These are phyloP conservation scores for Botrytis tulipae DNA, from an alignment of 2,329 filamentous ascomycete species.

Conservation along the genomic window DNA sequence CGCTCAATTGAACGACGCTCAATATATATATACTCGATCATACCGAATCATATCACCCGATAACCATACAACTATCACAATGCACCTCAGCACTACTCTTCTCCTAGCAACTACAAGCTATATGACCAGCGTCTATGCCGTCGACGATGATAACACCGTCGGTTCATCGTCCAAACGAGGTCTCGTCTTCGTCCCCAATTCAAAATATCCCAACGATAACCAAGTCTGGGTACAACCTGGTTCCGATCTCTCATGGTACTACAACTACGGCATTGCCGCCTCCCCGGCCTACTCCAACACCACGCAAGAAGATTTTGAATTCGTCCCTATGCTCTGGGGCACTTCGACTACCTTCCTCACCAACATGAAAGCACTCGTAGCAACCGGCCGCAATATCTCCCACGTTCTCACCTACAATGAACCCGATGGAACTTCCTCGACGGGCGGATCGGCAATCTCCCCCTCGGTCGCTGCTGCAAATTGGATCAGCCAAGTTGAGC, in stretches of 20 bases:
- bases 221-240: slow-evolving; percentile 57
- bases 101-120: slow-evolving; percentile 13
- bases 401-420: slow-evolving; percentile 79
- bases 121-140: neutral
- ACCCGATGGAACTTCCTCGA: slow-evolving; percentile 56
- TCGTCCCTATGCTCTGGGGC: slow-evolving; percentile 81
- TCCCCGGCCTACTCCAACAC: slow-evolving; percentile 49
- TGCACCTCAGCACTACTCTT: slow-evolving; percentile 22
- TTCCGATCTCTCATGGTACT: slow-evolving; percentile 75
- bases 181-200: slow-evolving; percentile 64
- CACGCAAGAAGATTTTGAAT: slow-evolving; percentile 60
- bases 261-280: slow-evolving; percentile 68
- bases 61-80: slow-evolving; percentile 15
- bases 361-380: slow-evolving; percentile 55
- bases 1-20: neutral
- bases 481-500: slow-evolving; percentile 71
- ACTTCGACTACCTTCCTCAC: slow-evolving; percentile 60
- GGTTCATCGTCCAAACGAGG: slow-evolving; percentile 61
- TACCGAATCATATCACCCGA: neutral
- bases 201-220: slow-evolving; percentile 58
- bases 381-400: slow-evolving; percentile 56
- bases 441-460: slow-evolving; percentile 57
- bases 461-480: slow-evolving; percentile 61
- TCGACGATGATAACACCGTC: neutral
- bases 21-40: neutral